Conservation (phyloP, 2,329 filamentous ascomycete species). For the Sporothrix luriei region DNA sequence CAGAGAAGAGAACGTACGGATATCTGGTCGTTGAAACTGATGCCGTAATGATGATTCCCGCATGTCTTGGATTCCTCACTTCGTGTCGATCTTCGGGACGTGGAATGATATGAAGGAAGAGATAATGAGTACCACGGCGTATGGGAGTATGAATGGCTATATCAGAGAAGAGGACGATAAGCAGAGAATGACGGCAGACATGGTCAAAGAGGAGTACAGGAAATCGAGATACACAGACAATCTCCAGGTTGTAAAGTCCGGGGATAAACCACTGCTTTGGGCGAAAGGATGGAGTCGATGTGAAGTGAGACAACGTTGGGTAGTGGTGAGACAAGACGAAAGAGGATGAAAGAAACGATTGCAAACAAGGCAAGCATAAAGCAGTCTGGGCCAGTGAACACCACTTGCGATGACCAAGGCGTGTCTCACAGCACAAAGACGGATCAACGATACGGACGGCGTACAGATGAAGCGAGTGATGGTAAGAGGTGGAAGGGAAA, state of each 20-base stretch:
- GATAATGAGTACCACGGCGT: neutral
- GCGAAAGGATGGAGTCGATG: conserved; percentile 5
- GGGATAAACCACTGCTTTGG: conserved; percentile 19
- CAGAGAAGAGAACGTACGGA: neutral
- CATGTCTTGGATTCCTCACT: conserved; percentile 13
- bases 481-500: neutral
- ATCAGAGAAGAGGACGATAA: neutral
- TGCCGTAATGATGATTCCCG: neutral
- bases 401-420: conserved; percentile 14
- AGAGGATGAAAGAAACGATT: neutral
- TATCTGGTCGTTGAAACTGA: neutral
- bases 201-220: neutral
- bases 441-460: neutral
- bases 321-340: neutral
- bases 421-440: conserved; percentile 22
- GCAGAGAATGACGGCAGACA: neutral
- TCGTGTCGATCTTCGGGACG: conserved; percentile 6
- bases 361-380: neutral
- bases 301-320: conserved; percentile 8
- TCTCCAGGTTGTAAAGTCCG: conserved; percentile 13
- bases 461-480: neutral
- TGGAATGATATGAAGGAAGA: neutral
- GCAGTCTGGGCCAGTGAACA: neutral
- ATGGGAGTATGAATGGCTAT: neutral
- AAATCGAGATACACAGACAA: neutral